phyloP scores from a whole-genome alignment of 2,329 filamentous ascomycete genomes.

The Penicillium brevicompactum region DNA sequence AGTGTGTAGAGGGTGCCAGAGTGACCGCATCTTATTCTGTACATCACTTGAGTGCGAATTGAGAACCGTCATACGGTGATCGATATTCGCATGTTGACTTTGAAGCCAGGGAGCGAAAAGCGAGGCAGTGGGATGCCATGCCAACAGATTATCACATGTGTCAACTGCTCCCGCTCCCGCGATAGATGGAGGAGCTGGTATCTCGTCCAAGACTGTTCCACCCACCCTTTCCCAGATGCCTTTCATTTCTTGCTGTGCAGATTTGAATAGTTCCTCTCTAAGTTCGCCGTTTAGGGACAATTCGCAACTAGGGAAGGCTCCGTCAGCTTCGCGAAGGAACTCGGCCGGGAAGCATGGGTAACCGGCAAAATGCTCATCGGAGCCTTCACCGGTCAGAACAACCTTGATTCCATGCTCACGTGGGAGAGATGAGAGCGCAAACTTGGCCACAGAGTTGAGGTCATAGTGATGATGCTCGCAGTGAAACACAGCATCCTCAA shows the following conservation, averaged over 20 bases:
- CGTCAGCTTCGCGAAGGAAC: slow-evolving; percentile 54
- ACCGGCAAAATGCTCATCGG: slow-evolving; percentile 59
- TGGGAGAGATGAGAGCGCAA: slow-evolving; percentile 51
- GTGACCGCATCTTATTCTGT: neutral
- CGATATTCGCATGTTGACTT: neutral
- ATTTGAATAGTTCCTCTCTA: neutral
- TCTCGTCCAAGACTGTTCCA: neutral
- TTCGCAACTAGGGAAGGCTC: neutral
- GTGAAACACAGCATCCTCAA: slow-evolving; percentile 51
- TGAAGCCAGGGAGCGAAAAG: neutral
- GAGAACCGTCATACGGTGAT: neutral
- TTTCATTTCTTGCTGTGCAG: neutral
- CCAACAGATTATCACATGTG: neutral
- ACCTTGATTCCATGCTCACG: slow-evolving; percentile 54
- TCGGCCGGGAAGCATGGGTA: slow-evolving; percentile 53
- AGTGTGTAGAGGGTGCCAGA: slow-evolving; percentile 48
- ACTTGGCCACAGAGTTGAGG: slow-evolving; percentile 57
- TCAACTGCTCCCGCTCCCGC: neutral
- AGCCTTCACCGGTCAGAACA: slow-evolving; percentile 56
- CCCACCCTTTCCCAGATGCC: neutral
- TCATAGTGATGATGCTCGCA: slow-evolving; percentile 52
- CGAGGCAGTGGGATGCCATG: neutral
- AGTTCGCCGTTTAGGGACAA: neutral
- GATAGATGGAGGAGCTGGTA: neutral
- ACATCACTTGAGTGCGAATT: neutral